Evolutionary conservation across 2,329 filamentous ascomycete genomes (phyloP), one percentile per base, ranked within the genome.

Genomic region (Thielaviopsis cerberus): DNA sequence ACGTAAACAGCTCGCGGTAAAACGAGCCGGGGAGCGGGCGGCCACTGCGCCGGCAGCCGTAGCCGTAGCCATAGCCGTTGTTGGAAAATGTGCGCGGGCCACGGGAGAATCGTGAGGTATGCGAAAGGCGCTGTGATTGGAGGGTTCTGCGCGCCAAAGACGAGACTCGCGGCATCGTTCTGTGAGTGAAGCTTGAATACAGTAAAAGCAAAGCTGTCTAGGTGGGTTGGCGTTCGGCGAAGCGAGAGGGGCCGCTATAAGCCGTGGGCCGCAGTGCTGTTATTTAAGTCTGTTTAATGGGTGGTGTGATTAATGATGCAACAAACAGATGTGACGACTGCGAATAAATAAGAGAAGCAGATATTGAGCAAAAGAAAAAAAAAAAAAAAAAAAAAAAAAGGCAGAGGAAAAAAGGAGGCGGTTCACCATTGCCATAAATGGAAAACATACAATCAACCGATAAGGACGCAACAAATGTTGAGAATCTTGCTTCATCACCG

Each of bases 1-100:
- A 58, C 24, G 56, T 58, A 41, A 61, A 58, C 41, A 61, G 30
- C 22, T 58, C 56, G 17, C 53, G 56, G 17, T 61, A 61, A 24
- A 58, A 61, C 17, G 53, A 55, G 24, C 59, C 59, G 22, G 55
- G 51, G 23, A 53, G 25, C 17, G 50, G 50, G 13, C 54, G 54
- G 15, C 51, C 27, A 25, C 26, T 30, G 13, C 30, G n/a, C 51
- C 30, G 50, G 10, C 50, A 30, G 50, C 55, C 41, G 22, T 37
- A 54, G 13, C 37, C 20, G 23, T 48, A 30, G 8, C 57, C 25
- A 10, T 50, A 30, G 53, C 5, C 25, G n/a, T 13, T 24, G 13
- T 30, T 56, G 1, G 26, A 45, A 20, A 30, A 56, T 23, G 54
- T 53, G 22, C 41, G 41, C 10, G 41, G 41, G 41, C 41, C 41